Percentiles rank a stretch among this genome's conserved stretches.
phyloP scores from a whole-genome alignment of 495 filamentous ascomycete species.

The Tuber brumale region DNA sequence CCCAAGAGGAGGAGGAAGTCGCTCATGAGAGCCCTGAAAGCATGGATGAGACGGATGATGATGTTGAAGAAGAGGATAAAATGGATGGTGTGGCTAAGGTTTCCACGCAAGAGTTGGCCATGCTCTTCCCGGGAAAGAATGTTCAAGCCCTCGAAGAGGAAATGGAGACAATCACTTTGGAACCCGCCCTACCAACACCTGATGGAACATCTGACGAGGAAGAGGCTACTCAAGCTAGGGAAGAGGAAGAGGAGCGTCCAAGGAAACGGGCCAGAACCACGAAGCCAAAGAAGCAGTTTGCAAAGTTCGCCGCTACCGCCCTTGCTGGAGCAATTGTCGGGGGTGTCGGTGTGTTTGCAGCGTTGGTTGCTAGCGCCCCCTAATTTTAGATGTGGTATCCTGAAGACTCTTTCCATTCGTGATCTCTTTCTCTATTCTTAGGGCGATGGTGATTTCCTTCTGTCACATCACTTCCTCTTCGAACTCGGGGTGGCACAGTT shows the following conservation, averaged over 20 bases:
- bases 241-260: conserved; percentile 22
- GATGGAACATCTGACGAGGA: conserved; percentile 18
- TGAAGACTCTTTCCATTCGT: background rate
- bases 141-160: conserved; percentile 1
- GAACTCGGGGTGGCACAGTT: background rate
- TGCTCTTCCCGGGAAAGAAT: background rate
- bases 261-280: conserved; percentile 31
- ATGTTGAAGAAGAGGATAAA: conserved; percentile 22
- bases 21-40: background rate
- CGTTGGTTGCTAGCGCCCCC: conserved; percentile 44
- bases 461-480: conserved; percentile 3
- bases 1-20: background rate
- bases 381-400: conserved; percentile 1
- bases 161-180: conserved; percentile 1
- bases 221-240: conserved; percentile 11
- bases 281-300: conserved; percentile 31
- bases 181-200: conserved; percentile 7
- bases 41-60: conserved; percentile 32
- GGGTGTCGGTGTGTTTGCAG: conserved; percentile 49
- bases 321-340: conserved; percentile 48
- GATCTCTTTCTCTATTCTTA: background rate
- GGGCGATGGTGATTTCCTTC: background rate
- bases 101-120: background rate
- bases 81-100: background rate
- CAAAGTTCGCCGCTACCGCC: conserved; percentile 47